Evolutionary conservation across 345 rosid genomes (phyloP).

Genomic region (Tarenaya hassleriana): DNA sequence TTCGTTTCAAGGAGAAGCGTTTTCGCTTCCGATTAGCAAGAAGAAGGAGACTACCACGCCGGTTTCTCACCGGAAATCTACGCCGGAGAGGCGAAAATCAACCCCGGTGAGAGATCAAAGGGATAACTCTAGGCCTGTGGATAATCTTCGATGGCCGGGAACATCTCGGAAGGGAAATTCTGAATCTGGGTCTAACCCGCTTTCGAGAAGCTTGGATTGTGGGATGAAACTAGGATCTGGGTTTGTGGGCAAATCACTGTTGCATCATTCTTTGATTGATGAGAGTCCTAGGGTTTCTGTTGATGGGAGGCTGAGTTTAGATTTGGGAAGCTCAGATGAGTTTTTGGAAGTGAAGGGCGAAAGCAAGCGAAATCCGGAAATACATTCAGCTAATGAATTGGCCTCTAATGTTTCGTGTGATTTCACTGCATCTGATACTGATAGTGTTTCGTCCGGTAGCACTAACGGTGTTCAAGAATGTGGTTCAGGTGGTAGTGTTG

Average conservation of each 20-base stretch:
- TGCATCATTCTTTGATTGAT: conserved; percentile 53
- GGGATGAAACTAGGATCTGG: conserved; percentile 57
- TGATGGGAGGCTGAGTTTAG: conserved; percentile 50
- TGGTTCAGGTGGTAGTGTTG: conserved; percentile 26
- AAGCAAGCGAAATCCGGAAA: conserved; percentile 36
- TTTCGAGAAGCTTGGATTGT: conserved; percentile 58
- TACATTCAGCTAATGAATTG: conserved; percentile 37
- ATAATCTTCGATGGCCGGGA: conserved; percentile 74
- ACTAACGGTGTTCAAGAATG: conserved; percentile 49
- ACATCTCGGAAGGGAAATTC: conserved; percentile 49
- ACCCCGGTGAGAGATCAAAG: conserved; percentile 62
- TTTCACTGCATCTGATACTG: conserved; percentile 65
- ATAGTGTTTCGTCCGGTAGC: conserved; percentile 74
- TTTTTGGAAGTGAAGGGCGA: conserved; percentile 25
- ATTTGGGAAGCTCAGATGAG: conserved; percentile 38
- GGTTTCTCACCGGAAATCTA: conserved; percentile 40
- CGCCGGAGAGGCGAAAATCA: conserved; percentile 52
- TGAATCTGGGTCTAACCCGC: conserved; percentile 24
- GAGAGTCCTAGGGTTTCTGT: conserved; percentile 44
- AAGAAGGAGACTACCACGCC: conserved; percentile 48
- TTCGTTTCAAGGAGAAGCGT: conserved; percentile 86
- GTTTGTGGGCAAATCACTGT: conserved; percentile 37
- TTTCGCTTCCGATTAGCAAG: conserved; percentile 82
- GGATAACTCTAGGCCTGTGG: conserved; percentile 48
- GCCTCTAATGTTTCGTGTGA: conserved; percentile 41